Conservation (phyloP, 2,329 filamentous ascomycete species). For the Ophiocordyceps camponoti-saundersi region DNA sequence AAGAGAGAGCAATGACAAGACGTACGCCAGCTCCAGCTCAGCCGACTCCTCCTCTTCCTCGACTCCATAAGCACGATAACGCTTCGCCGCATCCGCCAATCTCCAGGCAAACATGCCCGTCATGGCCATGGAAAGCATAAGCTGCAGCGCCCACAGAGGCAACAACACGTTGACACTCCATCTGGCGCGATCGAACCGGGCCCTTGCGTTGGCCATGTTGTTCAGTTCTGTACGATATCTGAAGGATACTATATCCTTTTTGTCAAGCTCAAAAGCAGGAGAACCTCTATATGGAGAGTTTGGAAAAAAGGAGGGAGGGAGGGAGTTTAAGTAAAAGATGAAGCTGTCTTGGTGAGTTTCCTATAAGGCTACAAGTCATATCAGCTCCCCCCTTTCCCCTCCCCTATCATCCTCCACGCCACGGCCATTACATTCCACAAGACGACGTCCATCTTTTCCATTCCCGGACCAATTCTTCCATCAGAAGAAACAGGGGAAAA, state of each 20-base stretch:
- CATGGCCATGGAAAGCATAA: slow-evolving; percentile 25
- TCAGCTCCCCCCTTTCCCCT: no score
- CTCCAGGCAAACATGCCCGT: slow-evolving; percentile 37
- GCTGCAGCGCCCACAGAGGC: slow-evolving; percentile 32
- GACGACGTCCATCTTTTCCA: no score
- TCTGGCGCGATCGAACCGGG: slow-evolving; percentile 31
- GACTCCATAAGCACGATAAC: slow-evolving; percentile 24
- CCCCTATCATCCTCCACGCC: no score
- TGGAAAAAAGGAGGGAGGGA: no score
- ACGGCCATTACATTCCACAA: no score
- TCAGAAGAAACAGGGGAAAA: no score
- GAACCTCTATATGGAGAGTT: not conserved
- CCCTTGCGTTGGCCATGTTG: slow-evolving; percentile 25
- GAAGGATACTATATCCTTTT: no score
- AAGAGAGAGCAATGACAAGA: not conserved
- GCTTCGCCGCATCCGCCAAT: slow-evolving; percentile 26
- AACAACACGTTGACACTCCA: slow-evolving; percentile 31
- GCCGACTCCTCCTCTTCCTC: slow-evolving; percentile 21
- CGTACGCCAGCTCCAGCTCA: slow-evolving; percentile 30
- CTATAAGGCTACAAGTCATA: no score
- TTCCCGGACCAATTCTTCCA: no score
- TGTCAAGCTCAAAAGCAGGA: no score
- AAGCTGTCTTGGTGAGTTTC: no score
- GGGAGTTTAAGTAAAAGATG: no score
- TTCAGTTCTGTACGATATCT: not conserved